Conservation (phyloP, 2,329 filamentous ascomycete genomes). For the Sphaerulina populicola region DNA sequence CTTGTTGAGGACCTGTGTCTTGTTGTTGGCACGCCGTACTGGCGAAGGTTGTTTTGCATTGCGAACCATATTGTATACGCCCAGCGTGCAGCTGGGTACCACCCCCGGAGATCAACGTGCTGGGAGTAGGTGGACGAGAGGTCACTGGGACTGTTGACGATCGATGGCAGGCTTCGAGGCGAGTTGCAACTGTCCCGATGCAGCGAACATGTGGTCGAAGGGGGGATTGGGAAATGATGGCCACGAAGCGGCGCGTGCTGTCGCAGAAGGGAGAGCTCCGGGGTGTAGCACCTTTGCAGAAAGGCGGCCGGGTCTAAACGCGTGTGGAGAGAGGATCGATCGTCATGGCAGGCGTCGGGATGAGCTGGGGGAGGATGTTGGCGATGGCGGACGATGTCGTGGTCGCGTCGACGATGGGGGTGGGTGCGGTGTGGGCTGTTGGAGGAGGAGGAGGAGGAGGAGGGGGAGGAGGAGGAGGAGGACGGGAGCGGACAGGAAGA, state of each 20-base stretch:
- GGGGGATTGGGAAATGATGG: background rate
- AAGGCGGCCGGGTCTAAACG: slow-evolving; percentile 5
- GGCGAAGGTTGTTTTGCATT: slow-evolving; percentile 1
- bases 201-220: slow-evolving; percentile 4
- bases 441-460: slow-evolving; percentile 51
- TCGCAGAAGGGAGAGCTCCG: slow-evolving; percentile 4
- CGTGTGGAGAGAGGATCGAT: background rate
- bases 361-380: background rate
- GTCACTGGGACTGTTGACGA: slow-evolving; percentile 33
- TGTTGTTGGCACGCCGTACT: slow-evolving; percentile 17
- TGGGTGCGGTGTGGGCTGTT: slow-evolving; percentile 58
- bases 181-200: background rate
- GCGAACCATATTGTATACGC: slow-evolving; percentile 22
- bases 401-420: slow-evolving; percentile 1
- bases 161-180: background rate
- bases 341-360: background rate
- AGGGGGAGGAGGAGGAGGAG: slow-evolving; percentile 61
- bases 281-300: slow-evolving; percentile 2
- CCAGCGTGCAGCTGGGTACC: slow-evolving; percentile 22
- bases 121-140: slow-evolving; percentile 40
- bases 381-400: slow-evolving; percentile 7
- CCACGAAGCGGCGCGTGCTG: slow-evolving; percentile 8
- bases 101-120: slow-evolving; percentile 7
- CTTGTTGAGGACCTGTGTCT: slow-evolving; percentile 77
- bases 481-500: background rate